phyloP scores from a whole-genome alignment of 495 filamentous ascomycete genomes.

The Jackrogersella multiformis region DNA sequence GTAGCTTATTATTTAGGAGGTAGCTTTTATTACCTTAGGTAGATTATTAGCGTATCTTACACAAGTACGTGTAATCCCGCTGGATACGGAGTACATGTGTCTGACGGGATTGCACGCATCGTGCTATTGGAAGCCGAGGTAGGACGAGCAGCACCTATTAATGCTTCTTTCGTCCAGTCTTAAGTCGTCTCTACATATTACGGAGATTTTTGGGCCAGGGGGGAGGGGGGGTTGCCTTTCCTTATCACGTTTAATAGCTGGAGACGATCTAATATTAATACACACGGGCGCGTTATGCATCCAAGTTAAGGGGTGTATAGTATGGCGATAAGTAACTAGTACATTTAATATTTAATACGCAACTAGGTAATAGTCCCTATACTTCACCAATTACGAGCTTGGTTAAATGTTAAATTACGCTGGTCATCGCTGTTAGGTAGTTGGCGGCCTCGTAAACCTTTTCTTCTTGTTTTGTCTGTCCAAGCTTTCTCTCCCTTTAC shows the following conservation, averaged over 20 bases:
- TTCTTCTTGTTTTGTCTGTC: background rate
- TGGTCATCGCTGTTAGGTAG: constrained; percentile 28
- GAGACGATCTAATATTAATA: constrained; percentile 34
- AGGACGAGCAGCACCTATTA: constrained; percentile 23
- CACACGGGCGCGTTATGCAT: constrained; percentile 31
- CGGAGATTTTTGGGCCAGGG: constrained; percentile 35
- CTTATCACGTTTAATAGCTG: constrained; percentile 32
- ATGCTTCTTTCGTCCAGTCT: constrained; percentile 35
- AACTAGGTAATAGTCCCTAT: background rate
- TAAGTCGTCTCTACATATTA: constrained; percentile 5
- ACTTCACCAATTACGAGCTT: constrained; percentile 5
- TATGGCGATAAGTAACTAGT: constrained; percentile 19
- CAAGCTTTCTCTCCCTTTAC: background rate
- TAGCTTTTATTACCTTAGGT: constrained; percentile 13
- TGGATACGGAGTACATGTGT: constrained; percentile 37
- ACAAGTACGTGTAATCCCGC: constrained; percentile 31
- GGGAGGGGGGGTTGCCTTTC: constrained; percentile 1
- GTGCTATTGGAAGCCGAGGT: constrained; percentile 27
- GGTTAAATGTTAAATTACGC: constrained; percentile 37
- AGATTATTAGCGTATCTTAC: constrained; percentile 3
- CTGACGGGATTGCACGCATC: constrained; percentile 15
- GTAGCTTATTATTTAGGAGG: too few relatives aligned
- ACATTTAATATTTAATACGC: constrained; percentile 5
- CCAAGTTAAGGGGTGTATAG: constrained; percentile 29
- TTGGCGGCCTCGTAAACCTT: constrained; percentile 33